Evolutionary conservation across 1,139 yeast species (phyloP), one percentile per base, ranked within the genome.

Genomic region (Meyerozyma sp.): DNA sequence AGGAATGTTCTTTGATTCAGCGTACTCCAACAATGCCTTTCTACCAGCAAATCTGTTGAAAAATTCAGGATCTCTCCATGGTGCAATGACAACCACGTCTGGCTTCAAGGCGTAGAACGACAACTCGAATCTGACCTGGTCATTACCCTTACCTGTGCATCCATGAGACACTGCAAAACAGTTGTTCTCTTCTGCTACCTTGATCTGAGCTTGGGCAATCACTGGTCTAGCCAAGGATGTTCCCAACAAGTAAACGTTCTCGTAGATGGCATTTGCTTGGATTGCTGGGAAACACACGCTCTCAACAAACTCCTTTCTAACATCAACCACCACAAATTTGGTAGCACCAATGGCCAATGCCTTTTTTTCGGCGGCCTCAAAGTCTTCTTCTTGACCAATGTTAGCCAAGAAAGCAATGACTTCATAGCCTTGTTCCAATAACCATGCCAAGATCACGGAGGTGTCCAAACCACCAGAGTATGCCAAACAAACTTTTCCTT

Each of bases 131-230:
- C 98, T 85, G 54, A 93, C 98, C 75, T 93, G 98, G 70, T 93
- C 98, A 66, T 93, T 93, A 73, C 98, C 98, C 77, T 93, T 93
- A 75, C 98, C 98, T 55, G 98, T 93, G 75, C 98, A 93, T 51
- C 98, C 98, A 68, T 93, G 98, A 42, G 96, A 83, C 45, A 93
- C 98, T 44, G 98, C 98, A 59, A 91, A 90, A 79, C 98, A 93
- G 48, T 97, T 97, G 68, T 94, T 93, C 61, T 87, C 82, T 73
- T 90, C 95, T 50, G 98, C 98, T 53, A 89, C 97, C 61, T 86
- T 80, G 63, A 93, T 93, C 73, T 93, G 98, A 41, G 98, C 98
- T 73, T 91, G 84, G 46, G 98, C 97, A 68, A 93, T 93, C 47
- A 93, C 96, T 41, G 98, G 98, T 76, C 98, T 87, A 43, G 98